Conservation (phyloP, 2,329 filamentous ascomycete genomes). For the Calonectria pteridis region DNA sequence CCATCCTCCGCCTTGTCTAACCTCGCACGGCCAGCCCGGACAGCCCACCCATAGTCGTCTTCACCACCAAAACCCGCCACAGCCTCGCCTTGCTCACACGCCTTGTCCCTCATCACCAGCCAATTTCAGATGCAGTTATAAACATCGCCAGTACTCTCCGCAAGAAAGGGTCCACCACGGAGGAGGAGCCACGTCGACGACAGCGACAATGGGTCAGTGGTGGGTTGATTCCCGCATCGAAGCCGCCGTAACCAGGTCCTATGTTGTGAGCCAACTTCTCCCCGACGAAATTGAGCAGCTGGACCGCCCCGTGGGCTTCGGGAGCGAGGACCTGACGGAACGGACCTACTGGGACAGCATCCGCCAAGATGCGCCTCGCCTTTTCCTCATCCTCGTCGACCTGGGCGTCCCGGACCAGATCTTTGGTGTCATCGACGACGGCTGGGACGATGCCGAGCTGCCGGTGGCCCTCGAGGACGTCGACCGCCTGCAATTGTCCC, state of each 20-base stretch:
- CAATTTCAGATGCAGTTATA: slow-evolving; percentile 17
- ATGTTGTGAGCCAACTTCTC: slow-evolving; percentile 73
- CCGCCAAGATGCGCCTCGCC: slow-evolving; percentile 73
- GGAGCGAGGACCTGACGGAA: slow-evolving; percentile 73
- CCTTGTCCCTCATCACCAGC: not conserved
- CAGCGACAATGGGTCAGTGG: slow-evolving; percentile 66
- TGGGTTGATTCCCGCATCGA: slow-evolving; percentile 80
- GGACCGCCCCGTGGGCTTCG: slow-evolving; percentile 74
- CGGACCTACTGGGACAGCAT: slow-evolving; percentile 87
- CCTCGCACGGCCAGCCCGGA: slow-evolving; percentile 14
- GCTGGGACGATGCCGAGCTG: slow-evolving; percentile 82
- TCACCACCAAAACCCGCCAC: not conserved
- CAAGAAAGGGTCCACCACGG: slow-evolving; percentile 11
- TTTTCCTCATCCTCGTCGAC: slow-evolving; percentile 80
- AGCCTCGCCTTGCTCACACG: not conserved
- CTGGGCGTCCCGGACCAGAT: slow-evolving; percentile 79
- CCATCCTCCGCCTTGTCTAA: not conserved
- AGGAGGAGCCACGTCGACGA: slow-evolving; percentile 29
- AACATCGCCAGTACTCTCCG: not conserved
- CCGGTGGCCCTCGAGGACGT: slow-evolving; percentile 77
- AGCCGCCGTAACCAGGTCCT: slow-evolving; percentile 75
- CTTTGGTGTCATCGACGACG: slow-evolving; percentile 80
- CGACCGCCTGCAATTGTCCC: slow-evolving; percentile 71
- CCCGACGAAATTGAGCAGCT: slow-evolving; percentile 73
- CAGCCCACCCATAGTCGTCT: not conserved